Conservation (phyloP, 305 asterid species). For the Ilex paraguariensis region DNA sequence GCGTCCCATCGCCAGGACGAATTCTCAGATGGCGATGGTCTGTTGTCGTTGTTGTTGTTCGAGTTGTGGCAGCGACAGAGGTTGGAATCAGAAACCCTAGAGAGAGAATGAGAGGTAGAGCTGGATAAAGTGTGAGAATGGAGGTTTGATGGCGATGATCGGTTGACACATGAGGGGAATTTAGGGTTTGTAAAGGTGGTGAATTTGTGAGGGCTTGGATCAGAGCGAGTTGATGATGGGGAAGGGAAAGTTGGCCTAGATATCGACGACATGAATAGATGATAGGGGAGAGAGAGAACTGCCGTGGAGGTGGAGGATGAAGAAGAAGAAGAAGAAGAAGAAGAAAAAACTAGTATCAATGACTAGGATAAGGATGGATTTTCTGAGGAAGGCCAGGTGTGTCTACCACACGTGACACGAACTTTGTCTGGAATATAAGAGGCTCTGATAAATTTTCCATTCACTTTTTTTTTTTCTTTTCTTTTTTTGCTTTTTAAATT, state of each 20-base stretch:
- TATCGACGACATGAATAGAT: conserved; percentile 55
- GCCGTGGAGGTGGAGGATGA: too few relatives aligned
- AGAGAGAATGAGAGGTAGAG: conserved; percentile 15
- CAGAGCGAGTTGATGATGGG: conserved; percentile 31
- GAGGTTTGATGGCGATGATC: conserved; percentile 29
- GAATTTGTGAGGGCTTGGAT: conserved; percentile 31
- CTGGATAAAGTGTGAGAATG: conserved; percentile 3
- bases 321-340: too few relatives aligned
- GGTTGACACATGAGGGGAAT: conserved; percentile 28
- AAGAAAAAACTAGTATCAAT: too few relatives aligned
- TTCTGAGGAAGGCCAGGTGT: too few relatives aligned
- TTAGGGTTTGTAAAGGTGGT: conserved; percentile 24
- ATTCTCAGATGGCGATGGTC: conserved; percentile 21
- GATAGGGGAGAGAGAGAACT: not conserved
- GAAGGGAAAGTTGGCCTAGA: conserved; percentile 45
- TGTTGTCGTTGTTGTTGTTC: conserved; percentile 33
- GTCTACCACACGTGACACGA: too few relatives aligned
- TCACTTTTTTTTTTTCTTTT: too few relatives aligned
- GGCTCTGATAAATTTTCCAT: too few relatives aligned
- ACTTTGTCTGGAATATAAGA: too few relatives aligned
- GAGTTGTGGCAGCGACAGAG: conserved; percentile 35
- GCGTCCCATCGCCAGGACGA: conserved; percentile 60
- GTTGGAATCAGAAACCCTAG: conserved; percentile 45
- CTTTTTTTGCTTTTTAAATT: too few relatives aligned
- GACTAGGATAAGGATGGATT: too few relatives aligned